A percentile compares a stretch with the other conserved stretches of the same genome.
phyloP scores from a whole-genome alignment of 768 basidiomycete genomes.

The Hydnomerulius pinastri region DNA sequence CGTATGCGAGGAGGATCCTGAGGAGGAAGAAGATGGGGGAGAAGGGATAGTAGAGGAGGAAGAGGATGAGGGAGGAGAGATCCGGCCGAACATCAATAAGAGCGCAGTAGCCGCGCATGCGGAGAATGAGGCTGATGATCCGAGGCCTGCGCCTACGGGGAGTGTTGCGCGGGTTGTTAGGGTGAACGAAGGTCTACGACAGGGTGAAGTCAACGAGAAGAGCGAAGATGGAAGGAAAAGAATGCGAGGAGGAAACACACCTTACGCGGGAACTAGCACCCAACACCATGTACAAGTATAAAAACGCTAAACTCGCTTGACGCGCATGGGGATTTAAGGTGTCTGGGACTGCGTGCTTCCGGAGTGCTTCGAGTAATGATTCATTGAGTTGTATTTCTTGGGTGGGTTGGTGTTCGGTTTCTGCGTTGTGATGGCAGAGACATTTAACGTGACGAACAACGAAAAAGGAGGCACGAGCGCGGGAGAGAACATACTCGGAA shows the following conservation, averaged over 20 bases:
- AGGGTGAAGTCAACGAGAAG: neutral
- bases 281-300: constrained; percentile 92
- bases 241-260: constrained; percentile 43
- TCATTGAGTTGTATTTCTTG: constrained; percentile 63
- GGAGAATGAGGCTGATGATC: constrained; percentile 96
- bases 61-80: constrained; percentile 51
- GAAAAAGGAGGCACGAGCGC: no score
- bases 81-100: constrained; percentile 72
- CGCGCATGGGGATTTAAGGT: constrained; percentile 38
- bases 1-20: constrained; percentile 5
- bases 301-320: constrained; percentile 69
- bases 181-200: constrained; percentile 68
- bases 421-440: neutral
- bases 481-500: constrained; percentile 45
- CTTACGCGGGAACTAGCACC: constrained; percentile 47
- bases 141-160: constrained; percentile 93
- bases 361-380: constrained; percentile 65
- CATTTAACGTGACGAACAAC: no score
- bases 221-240: neutral
- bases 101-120: constrained; percentile 81
- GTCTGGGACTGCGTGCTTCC: constrained; percentile 36
- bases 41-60: constrained; percentile 23
- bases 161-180: constrained; percentile 85
- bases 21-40: neutral
- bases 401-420: neutral